These are phyloP conservation scores for Eleusine indica DNA, from an alignment of 176 grass and related monocot genomes.

Conservation along the genomic window DNA sequence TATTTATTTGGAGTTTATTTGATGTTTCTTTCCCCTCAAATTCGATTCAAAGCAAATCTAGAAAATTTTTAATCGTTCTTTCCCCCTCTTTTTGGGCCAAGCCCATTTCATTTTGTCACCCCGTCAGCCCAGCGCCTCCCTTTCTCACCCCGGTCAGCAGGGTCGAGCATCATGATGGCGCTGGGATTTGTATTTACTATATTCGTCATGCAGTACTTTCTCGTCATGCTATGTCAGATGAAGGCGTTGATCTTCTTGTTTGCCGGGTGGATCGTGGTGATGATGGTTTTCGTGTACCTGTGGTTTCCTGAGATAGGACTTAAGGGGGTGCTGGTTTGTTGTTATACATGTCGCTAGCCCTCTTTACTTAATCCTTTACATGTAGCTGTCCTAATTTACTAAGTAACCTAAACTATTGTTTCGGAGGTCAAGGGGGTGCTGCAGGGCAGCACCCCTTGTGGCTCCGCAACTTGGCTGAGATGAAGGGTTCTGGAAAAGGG, in stretches of 20 bases:
- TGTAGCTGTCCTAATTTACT: too few species aligned
- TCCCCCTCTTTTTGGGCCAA: too few species aligned
- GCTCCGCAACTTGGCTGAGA: too few species aligned
- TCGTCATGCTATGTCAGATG: conserved; percentile 48
- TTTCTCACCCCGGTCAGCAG: conserved; percentile 44
- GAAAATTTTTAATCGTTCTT: too few species aligned
- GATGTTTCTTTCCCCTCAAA: too few species aligned
- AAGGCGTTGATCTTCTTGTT: conserved; percentile 51
- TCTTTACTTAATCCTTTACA: too few species aligned
- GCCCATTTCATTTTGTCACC: too few species aligned
- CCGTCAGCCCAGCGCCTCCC: conserved; percentile 35
- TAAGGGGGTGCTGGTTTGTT: conserved; percentile 39
- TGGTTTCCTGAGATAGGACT: conserved; percentile 42
- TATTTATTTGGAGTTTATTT: too few species aligned
- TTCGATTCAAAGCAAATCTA: too few species aligned
- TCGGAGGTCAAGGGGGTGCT: conserved; percentile 43
- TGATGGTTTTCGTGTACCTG: conserved; percentile 45
- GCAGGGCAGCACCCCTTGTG: conserved; percentile 15
- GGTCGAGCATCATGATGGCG: conserved; percentile 46
- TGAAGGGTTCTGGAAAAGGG: conserved; percentile 42
- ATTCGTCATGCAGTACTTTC: conserved; percentile 44
- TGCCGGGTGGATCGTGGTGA: conserved; percentile 39
- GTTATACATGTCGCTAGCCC: too few species aligned
- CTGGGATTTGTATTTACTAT: conserved; percentile 41
- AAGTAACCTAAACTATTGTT: too few species aligned